A percentile compares a stretch with the other conserved stretches of the same genome.
Evolutionary conservation across 805 yeast species (phyloP).

Genomic region (Wickerhamiella alocasiicola): DNA sequence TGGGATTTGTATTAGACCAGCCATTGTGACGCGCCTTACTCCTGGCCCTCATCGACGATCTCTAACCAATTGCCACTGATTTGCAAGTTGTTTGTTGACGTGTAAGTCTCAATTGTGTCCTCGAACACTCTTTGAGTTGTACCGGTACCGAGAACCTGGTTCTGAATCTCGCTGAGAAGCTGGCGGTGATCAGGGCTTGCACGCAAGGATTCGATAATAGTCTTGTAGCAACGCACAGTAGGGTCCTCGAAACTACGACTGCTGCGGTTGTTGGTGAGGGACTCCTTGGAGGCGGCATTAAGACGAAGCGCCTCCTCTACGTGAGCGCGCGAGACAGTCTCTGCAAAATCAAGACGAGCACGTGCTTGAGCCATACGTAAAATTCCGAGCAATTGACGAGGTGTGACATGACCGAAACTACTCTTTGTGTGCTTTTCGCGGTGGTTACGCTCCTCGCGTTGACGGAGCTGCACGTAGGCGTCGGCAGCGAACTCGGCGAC

Average conservation of each 20-base stretch:
- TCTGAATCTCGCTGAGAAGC: constrained; percentile 2
- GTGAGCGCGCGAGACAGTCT: constrained; percentile 58
- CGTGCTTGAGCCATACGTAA: constrained; percentile 88
- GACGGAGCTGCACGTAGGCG: constrained; percentile 81
- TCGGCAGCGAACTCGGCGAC: constrained; percentile 81
- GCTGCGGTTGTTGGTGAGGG: constrained; percentile 31
- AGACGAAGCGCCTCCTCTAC: constrained; percentile 93
- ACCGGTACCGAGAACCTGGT: constrained; percentile 2
- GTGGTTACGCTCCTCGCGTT: constrained; percentile 72
- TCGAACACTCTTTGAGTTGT: neutral
- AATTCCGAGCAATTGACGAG: constrained; percentile 85
- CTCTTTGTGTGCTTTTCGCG: constrained; percentile 42
- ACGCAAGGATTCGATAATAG: neutral
- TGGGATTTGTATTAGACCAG: too few species aligned
- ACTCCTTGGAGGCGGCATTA: constrained; percentile 73
- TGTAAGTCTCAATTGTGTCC: constrained; percentile 4
- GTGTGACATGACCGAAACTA: constrained; percentile 86
- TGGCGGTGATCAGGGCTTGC: constrained; percentile 4
- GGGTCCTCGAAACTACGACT: constrained; percentile 2
- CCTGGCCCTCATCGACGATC: constrained; percentile 4
- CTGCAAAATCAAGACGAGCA: constrained; percentile 76
- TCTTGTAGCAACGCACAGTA: constrained; percentile 4
- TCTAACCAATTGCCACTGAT: constrained; percentile 7
- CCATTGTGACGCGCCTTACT: too few species aligned
- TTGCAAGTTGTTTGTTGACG: neutral